phyloP scores from a whole-genome alignment of 225 moss, liverwort and hornwort genomes.

The Sphagnum contortum region DNA sequence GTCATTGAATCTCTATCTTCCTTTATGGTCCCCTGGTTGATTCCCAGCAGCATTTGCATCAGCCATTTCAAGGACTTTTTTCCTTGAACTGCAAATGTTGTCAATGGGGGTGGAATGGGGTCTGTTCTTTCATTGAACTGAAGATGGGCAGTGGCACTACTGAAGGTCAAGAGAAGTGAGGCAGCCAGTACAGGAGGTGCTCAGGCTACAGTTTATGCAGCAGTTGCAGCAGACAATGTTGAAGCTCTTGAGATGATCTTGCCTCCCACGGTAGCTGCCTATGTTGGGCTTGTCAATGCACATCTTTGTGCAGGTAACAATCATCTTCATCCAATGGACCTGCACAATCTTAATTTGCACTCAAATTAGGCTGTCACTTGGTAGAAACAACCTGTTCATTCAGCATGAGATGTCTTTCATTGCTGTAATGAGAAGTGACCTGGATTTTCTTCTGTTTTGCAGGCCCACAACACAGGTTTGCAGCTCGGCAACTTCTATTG shows the following conservation, averaged over 20 bases:
- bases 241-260: slow-evolving; percentile 76
- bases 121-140: not conserved
- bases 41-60: too few species aligned
- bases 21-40: too few species aligned
- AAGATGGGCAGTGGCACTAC: slow-evolving; percentile 6
- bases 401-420: too few species aligned
- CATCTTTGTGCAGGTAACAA: slow-evolving; percentile 72
- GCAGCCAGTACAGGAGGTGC: slow-evolving; percentile 77
- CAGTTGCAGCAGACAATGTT: slow-evolving; percentile 52
- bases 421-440: too few species aligned
- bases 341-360: too few species aligned
- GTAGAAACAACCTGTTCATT: too few species aligned
- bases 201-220: slow-evolving; percentile 73
- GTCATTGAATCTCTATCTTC: too few species aligned
- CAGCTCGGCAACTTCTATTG: slow-evolving; percentile 73
- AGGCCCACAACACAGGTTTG: slow-evolving; percentile 74
- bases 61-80: too few species aligned
- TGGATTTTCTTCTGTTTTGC: not conserved
- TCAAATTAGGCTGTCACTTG: too few species aligned
- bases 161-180: slow-evolving; percentile 65
- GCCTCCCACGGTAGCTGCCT: slow-evolving; percentile 74
- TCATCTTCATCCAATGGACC: too few species aligned
- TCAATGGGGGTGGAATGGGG: too few species aligned
- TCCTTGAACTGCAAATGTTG: too few species aligned
- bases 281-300: slow-evolving; percentile 61